Evolutionary conservation across 2,329 filamentous ascomycete species (phyloP).

Genomic region (Sclerotinia minor): DNA sequence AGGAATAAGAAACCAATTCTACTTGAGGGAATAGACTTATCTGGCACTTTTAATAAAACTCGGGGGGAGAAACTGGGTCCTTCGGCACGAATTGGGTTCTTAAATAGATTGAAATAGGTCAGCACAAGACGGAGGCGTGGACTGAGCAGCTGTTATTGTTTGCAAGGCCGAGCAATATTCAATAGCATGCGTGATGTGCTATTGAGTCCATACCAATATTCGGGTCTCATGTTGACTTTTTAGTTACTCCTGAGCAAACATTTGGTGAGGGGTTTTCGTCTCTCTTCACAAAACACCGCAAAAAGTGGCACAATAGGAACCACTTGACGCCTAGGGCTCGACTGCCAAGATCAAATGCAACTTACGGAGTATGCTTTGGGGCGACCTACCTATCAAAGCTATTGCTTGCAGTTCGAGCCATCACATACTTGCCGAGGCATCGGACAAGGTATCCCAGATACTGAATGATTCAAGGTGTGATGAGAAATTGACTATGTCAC

Average conservation of each 20-base stretch:
- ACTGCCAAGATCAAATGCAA: background rate
- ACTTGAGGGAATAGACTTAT: background rate
- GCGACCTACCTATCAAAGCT: background rate
- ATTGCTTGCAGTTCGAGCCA: background rate
- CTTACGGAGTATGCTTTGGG: background rate
- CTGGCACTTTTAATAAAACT: background rate
- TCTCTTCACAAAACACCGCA: background rate
- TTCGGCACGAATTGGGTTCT: background rate
- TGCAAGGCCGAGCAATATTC: background rate
- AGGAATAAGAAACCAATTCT: background rate
- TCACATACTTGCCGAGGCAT: background rate
- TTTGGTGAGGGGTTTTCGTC: background rate
- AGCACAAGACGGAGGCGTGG: background rate
- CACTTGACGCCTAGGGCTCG: background rate
- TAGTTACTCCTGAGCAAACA: background rate
- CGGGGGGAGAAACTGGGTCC: background rate
- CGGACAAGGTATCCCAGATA: background rate
- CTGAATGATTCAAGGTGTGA: background rate
- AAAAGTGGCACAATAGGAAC: background rate
- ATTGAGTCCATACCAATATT: background rate
- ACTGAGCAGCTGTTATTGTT: background rate
- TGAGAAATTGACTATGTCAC: no score
- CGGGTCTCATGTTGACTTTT: background rate
- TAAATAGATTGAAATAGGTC: conserved; percentile 1
- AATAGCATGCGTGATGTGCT: background rate